Conservation (phyloP, 2,329 filamentous ascomycete genomes). For the Fusarium penzigii region DNA sequence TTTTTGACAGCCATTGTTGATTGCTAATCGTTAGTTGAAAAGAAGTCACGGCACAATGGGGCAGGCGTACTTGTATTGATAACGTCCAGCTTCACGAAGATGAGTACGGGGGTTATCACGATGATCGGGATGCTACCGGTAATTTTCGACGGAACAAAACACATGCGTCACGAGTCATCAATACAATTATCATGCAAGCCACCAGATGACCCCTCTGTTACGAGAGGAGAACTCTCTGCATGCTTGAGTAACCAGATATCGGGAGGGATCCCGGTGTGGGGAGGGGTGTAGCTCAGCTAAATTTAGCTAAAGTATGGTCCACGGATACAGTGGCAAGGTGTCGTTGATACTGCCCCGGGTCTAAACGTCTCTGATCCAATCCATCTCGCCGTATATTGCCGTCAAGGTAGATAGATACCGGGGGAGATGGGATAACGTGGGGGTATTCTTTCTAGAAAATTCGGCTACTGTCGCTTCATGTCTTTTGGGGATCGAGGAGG, state of each 20-base stretch:
- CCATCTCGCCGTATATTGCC: too few relatives aligned
- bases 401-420: too few relatives aligned
- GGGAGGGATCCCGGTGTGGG: not conserved
- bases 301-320: too few relatives aligned
- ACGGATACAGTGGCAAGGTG: too few relatives aligned
- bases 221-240: not conserved
- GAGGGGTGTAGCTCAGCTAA: not conserved
- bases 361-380: too few relatives aligned
- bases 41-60: not conserved
- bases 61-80: not conserved
- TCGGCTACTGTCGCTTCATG: too few relatives aligned
- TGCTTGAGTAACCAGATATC: not conserved
- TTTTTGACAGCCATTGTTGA: conserved; percentile 22
- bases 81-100: not conserved
- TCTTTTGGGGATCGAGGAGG: too few relatives aligned
- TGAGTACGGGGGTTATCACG: not conserved
- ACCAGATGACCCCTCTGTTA: not conserved
- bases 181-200: not conserved
- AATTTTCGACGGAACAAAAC: not conserved
- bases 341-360: too few relatives aligned
- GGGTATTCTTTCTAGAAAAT: too few relatives aligned
- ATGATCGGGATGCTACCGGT: not conserved
- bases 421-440: too few relatives aligned
- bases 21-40: not conserved
- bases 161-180: not conserved